These are phyloP conservation scores for Penicillium sp. DNA, from an alignment of 2,329 filamentous ascomycete genomes.

Conservation along the genomic window DNA sequence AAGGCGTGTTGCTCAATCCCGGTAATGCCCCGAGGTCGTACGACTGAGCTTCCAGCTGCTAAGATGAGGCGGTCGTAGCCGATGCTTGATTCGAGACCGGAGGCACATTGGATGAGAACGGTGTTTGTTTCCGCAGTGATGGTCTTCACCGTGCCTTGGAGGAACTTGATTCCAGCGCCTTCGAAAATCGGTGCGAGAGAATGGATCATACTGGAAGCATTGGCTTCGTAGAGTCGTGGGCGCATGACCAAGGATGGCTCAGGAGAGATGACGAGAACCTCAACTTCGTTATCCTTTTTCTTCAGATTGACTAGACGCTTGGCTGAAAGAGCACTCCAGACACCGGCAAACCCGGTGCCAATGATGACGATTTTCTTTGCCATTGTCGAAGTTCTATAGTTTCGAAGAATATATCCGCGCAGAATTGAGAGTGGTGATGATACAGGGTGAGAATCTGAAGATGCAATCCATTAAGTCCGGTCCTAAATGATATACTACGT, in stretches of 20 bases:
- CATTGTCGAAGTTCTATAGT: not conserved
- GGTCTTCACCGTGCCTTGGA: conserved; percentile 8
- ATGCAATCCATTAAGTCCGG: too few relatives aligned
- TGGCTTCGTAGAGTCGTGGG: conserved; percentile 37
- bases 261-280: conserved; percentile 35
- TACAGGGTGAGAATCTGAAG: not conserved
- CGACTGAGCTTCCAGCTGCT: conserved; percentile 37
- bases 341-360: conserved; percentile 38
- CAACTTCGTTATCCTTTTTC: conserved; percentile 18
- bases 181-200: conserved; percentile 26
- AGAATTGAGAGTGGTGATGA: not conserved
- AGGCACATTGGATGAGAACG: conserved; percentile 8
- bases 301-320: conserved; percentile 30
- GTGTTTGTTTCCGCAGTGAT: conserved; percentile 13
- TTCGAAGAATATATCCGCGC: not conserved
- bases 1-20: conserved; percentile 38
- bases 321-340: conserved; percentile 40
- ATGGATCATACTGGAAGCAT: conserved; percentile 25
- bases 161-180: conserved; percentile 26
- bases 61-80: conserved; percentile 38
- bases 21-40: conserved; percentile 24
- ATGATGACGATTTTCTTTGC: conserved; percentile 23
- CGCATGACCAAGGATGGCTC: conserved; percentile 33
- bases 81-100: conserved; percentile 13
- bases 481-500: too few relatives aligned